Percentiles rank a stretch among this genome's conserved stretches.
Conservation (phyloP, 176 grass and related monocot genomes). For the Pontederia crassipes region DNA sequence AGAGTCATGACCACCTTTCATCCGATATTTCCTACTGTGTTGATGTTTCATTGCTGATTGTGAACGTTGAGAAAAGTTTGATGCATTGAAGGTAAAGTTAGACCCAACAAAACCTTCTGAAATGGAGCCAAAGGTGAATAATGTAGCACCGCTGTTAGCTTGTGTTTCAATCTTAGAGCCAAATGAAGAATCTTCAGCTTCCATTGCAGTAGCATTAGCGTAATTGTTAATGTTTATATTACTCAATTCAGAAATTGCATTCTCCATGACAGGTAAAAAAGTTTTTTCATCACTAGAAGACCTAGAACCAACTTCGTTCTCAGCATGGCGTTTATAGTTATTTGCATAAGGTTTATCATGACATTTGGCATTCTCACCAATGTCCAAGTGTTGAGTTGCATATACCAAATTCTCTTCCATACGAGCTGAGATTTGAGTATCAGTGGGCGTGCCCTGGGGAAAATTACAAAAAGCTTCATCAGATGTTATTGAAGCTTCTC, state of each 20-base stretch:
- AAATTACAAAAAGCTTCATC: neutral
- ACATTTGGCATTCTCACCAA: neutral
- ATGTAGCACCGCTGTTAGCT: slow-evolving; percentile 17
- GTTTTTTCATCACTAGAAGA: neutral
- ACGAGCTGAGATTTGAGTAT: neutral
- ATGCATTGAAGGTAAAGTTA: slow-evolving; percentile 37
- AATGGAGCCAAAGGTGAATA: slow-evolving; percentile 19
- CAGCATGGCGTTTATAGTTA: neutral
- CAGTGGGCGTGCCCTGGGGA: neutral
- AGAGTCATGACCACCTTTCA: slow-evolving; percentile 20
- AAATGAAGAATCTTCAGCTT: slow-evolving; percentile 22
- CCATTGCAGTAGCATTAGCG: neutral
- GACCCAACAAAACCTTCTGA: slow-evolving; percentile 18
- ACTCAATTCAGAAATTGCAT: slow-evolving; percentile 25
- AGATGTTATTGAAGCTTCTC: neutral
- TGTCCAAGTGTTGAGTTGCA: neutral
- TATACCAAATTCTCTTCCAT: neutral
- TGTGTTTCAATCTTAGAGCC: slow-evolving; percentile 4
- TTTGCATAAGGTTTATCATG: neutral
- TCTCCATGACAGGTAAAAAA: neutral
- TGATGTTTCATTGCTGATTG: slow-evolving; percentile 27
- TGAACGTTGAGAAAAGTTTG: slow-evolving; percentile 23
- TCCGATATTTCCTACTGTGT: slow-evolving; percentile 70
- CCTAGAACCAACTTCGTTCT: neutral
- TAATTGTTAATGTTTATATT: slow-evolving; percentile 2